Percentiles rank a stretch among this genome's conserved stretches.
phyloP scores from a whole-genome alignment of 139 green algal species.

The Micractinium conductrix region DNA sequence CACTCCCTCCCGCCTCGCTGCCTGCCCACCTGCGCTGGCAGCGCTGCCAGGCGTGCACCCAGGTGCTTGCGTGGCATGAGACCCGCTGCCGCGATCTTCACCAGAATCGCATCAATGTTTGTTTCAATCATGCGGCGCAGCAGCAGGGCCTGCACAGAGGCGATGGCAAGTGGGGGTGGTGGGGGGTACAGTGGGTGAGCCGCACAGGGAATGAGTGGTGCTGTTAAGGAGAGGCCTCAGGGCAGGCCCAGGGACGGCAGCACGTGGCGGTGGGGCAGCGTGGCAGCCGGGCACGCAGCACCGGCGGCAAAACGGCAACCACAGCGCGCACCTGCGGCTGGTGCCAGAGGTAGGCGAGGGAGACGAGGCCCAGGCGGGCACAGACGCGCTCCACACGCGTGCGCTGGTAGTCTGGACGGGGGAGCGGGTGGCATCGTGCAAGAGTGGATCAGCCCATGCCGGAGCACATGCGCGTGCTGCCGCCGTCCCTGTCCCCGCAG shows the following conservation, averaged over 20 bases:
- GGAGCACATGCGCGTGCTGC: no score
- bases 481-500: no score
- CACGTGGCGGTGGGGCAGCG: no score
- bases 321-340: conserved; percentile 67
- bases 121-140: conserved; percentile 74
- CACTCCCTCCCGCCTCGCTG: no score
- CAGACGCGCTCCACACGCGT: conserved; percentile 94
- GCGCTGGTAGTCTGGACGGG: conserved; percentile 91
- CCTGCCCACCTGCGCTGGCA: conserved; percentile 18
- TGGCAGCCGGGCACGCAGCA: no score
- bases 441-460: no score
- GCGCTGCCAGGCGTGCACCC: conserved; percentile 67
- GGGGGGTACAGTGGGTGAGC: no score
- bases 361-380: conserved; percentile 81
- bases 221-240: no score
- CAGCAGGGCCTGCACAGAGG: conserved; percentile 49
- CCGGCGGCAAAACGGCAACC: not conserved
- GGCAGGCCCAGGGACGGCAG: no score
- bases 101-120: conserved; percentile 77
- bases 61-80: conserved; percentile 88
- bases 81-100: conserved; percentile 89
- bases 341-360: conserved; percentile 93
- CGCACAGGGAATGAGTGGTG: no score
- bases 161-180: not conserved
- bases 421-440: not conserved